A percentile compares a stretch with the other conserved stretches of the same genome.
These are phyloP conservation scores for Betula pendula DNA, from an alignment of 306 rosid species.

Conservation along the genomic window DNA sequence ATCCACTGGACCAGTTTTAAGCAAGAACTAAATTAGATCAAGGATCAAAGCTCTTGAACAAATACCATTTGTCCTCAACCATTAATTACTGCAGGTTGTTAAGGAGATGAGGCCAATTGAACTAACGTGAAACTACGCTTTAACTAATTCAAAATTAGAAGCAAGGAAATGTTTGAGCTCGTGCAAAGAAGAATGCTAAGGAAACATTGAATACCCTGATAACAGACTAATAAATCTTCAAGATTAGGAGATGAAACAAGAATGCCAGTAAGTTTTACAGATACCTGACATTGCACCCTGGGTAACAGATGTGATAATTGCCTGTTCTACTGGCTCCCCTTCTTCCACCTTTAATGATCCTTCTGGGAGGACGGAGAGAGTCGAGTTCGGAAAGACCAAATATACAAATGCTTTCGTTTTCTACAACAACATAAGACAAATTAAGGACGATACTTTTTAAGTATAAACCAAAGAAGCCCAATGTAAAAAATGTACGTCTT, in stretches of 20 bases:
- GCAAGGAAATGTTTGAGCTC: not conserved
- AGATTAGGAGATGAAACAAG: not conserved
- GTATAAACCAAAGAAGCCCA: not conserved
- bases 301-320: slow-evolving; percentile 85
- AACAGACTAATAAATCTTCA: not conserved
- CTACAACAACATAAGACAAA: slow-evolving; percentile 45
- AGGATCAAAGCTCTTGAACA: not conserved
- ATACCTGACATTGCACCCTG: slow-evolving; percentile 92
- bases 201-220: not conserved
- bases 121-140: not conserved
- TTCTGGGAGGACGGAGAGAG: slow-evolving; percentile 51
- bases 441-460: not conserved
- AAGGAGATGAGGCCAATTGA: not conserved
- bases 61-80: not conserved
- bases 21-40: slow-evolving; percentile 17
- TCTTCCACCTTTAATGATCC: slow-evolving; percentile 32
- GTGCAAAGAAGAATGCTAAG: not conserved
- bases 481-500: not conserved
- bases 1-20: slow-evolving; percentile 52
- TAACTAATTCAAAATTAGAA: not conserved
- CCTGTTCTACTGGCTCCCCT: slow-evolving; percentile 68
- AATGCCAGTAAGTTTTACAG: slow-evolving; percentile 1
- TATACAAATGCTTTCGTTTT: slow-evolving; percentile 75
- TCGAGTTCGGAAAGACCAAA: slow-evolving; percentile 82
- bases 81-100: not conserved